These are phyloP conservation scores for Colletotrichum coccodes DNA, from an alignment of 2,329 filamentous ascomycete species.

Conservation along the genomic window DNA sequence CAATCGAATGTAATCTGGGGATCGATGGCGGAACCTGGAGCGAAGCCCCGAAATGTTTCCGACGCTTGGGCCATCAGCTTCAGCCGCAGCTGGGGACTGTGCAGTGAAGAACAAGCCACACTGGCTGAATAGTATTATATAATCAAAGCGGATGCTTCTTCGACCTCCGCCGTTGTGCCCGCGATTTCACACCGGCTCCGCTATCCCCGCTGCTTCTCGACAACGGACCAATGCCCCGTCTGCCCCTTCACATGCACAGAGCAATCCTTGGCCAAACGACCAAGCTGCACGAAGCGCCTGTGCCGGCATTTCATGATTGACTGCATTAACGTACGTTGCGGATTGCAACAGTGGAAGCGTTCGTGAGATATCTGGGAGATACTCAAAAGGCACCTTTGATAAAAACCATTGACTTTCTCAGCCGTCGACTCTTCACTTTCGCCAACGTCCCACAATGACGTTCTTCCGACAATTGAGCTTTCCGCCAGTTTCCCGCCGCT, in stretches of 20 bases:
- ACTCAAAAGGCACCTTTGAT: too few species aligned
- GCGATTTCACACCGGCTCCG: slow-evolving; percentile 10
- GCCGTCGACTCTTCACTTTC: too few species aligned
- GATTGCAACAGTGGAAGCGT: not conserved
- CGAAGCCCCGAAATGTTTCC: slow-evolving; percentile 20
- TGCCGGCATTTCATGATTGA: not conserved
- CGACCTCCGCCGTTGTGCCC: not conserved
- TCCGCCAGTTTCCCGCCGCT: slow-evolving; percentile 27
- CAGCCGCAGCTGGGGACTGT: not conserved
- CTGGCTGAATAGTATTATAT: not conserved
- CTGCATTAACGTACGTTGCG: not conserved
- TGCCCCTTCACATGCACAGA: not conserved
- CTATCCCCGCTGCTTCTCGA: slow-evolving; percentile 1
- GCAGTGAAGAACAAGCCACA: not conserved
- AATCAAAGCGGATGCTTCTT: not conserved
- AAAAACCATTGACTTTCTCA: too few species aligned
- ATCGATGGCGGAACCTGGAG: slow-evolving; percentile 1
- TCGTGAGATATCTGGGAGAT: too few species aligned
- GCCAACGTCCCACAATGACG: not conserved
- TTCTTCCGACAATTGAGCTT: not conserved
- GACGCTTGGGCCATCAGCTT: not conserved
- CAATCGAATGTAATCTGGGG: slow-evolving; percentile 15
- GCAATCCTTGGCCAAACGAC: not conserved
- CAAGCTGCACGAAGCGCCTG: not conserved
- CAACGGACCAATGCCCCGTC: not conserved